phyloP scores from a whole-genome alignment of 148 eudicot genomes.

The Arctostaphylos glauca region DNA sequence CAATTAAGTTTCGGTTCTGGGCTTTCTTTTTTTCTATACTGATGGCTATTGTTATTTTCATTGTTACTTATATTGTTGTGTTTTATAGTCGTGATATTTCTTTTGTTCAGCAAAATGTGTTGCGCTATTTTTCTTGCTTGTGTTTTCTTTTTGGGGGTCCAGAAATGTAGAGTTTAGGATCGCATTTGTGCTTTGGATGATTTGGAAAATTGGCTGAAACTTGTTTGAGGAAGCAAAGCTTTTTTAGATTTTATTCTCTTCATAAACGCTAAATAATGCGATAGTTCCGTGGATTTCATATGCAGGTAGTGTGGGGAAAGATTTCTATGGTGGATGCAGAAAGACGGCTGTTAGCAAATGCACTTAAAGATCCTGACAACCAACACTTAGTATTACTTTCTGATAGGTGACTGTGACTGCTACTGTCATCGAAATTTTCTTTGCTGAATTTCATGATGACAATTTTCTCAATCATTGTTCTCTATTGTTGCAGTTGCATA shows the following conservation, averaged over 20 bases:
- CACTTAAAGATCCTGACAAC: slow-evolving; percentile 81
- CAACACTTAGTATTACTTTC: slow-evolving; percentile 93
- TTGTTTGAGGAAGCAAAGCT: neutral
- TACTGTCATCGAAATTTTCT: neutral
- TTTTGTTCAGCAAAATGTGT: neutral
- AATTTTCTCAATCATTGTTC: slow-evolving; percentile 13
- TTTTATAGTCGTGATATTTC: neutral
- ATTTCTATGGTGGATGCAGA: slow-evolving; percentile 99
- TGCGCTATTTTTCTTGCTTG: neutral
- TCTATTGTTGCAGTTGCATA: slow-evolving; percentile 68
- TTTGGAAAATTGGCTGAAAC: neutral
- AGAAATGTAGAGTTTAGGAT: neutral
- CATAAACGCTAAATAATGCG: neutral
- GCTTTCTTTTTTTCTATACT: neutral
- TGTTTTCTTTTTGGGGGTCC: neutral
- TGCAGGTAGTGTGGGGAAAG: slow-evolving; percentile 93
- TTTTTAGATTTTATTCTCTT: neutral
- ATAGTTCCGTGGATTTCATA: slow-evolving; percentile 10
- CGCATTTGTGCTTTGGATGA: neutral
- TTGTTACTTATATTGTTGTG: neutral
- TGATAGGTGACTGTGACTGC: slow-evolving; percentile 59
- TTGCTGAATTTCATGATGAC: slow-evolving; percentile 3
- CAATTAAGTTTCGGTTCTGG: neutral
- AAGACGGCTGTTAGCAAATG: slow-evolving; percentile 85
- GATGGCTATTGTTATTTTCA: neutral